Conservation (phyloP, 2,329 filamentous ascomycete genomes). For the Blumeria graminis region DNA sequence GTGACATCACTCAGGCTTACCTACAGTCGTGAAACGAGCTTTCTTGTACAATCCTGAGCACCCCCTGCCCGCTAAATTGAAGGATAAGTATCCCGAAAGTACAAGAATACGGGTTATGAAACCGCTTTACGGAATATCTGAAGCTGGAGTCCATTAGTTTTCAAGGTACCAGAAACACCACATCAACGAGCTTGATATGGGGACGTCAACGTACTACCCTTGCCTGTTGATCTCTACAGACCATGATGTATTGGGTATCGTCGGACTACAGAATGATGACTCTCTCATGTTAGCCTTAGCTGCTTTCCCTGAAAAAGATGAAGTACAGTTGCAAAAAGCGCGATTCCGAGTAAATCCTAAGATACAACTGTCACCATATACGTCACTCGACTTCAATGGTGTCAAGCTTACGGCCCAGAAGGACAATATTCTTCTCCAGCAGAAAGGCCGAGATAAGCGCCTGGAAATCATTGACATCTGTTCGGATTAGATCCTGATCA, state of each 20-base stretch:
- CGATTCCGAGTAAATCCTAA: background rate
- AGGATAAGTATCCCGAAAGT: background rate
- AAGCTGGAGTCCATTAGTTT: background rate
- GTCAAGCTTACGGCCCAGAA: background rate
- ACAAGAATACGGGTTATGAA: background rate
- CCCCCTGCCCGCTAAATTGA: background rate
- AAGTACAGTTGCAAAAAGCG: background rate
- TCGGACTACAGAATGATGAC: background rate
- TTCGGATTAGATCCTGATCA: too few species aligned
- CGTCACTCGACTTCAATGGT: slow-evolving; percentile 1
- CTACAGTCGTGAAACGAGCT: background rate
- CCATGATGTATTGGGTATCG: background rate
- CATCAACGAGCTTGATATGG: slow-evolving; percentile 1
- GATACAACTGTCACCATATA: background rate
- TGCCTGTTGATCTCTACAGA: background rate
- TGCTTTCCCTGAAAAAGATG: background rate
- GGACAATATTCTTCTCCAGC: background rate
- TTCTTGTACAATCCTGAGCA: background rate
- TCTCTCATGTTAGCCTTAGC: background rate
- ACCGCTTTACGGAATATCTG: background rate
- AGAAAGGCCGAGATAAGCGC: slow-evolving; percentile 1
- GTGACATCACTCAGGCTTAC: background rate
- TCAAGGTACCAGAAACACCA: slow-evolving; percentile 1
- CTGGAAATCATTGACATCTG: too few species aligned
- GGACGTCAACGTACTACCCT: background rate